phyloP scores from a whole-genome alignment of 2,329 filamentous ascomycete genomes.

The Ceratocystis cacaofunesta region DNA sequence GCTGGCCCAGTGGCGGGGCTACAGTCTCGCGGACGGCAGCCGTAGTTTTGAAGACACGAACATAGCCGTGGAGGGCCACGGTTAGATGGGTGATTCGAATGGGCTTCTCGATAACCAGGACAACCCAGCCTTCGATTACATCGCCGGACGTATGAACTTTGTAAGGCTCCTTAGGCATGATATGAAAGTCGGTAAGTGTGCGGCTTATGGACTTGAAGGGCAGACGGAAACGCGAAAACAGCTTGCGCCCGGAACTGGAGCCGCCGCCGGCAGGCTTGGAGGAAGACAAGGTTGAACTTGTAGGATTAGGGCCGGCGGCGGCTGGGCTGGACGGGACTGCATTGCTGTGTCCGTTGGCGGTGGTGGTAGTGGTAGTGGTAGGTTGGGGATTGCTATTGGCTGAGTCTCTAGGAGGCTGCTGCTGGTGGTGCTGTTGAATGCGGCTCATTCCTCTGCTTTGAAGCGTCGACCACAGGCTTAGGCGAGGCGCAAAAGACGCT shows the following conservation, averaged over 20 bases:
- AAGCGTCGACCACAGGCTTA: conserved; percentile 14
- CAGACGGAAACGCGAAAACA: conserved; percentile 39
- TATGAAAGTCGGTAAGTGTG: conserved; percentile 62
- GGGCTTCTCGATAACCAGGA: conserved; percentile 58
- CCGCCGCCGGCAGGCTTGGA: neutral
- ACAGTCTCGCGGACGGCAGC: conserved; percentile 37
- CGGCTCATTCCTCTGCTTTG: conserved; percentile 14
- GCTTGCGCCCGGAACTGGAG: conserved; percentile 17
- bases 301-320: neutral
- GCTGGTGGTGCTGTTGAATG: conserved; percentile 11
- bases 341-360: conserved; percentile 5
- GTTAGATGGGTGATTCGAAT: conserved; percentile 67
- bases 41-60: conserved; percentile 61
- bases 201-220: conserved; percentile 39
- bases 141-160: conserved; percentile 63
- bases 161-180: conserved; percentile 62
- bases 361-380: neutral
- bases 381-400: neutral
- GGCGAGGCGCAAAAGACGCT: conserved; percentile 16
- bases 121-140: conserved; percentile 55
- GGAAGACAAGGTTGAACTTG: neutral
- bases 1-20: conserved; percentile 10
- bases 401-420: conserved; percentile 13
- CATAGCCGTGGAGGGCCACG: conserved; percentile 62
- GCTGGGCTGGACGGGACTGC: neutral